Percentiles rank a stretch among this genome's conserved stretches.
Evolutionary conservation across 2,329 filamentous ascomycete species (phyloP).

Genomic region (Cladophialophora carrionii): DNA sequence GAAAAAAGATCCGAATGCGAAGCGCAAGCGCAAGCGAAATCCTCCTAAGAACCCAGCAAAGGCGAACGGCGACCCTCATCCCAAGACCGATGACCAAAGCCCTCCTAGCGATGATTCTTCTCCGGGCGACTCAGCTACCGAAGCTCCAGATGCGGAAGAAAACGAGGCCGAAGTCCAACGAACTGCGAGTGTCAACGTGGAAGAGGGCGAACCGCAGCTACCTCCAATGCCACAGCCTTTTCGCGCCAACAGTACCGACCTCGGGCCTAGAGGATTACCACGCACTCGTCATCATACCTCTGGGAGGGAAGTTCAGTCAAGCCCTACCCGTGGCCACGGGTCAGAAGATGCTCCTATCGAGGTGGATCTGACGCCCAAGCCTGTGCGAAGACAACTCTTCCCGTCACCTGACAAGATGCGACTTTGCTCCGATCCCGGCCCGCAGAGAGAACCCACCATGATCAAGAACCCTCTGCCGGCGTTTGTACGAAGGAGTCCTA

Average conservation of each 20-base stretch:
- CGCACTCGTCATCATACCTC: constrained; percentile 27
- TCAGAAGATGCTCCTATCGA: constrained; percentile 49
- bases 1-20: constrained; percentile 55
- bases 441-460: constrained; percentile 2
- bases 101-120: constrained; percentile 46
- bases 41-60: constrained; percentile 41
- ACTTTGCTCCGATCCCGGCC: constrained; percentile 25
- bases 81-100: constrained; percentile 42
- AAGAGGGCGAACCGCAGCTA: constrained; percentile 44
- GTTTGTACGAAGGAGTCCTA: constrained; percentile 38
- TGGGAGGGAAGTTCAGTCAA: constrained; percentile 64
- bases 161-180: constrained; percentile 37
- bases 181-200: constrained; percentile 42
- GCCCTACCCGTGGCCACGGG: constrained; percentile 57
- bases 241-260: constrained; percentile 55
- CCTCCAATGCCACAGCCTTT: constrained; percentile 47
- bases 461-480: constrained; percentile 27
- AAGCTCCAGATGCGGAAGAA: constrained; percentile 31
- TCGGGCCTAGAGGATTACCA: constrained; percentile 34
- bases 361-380: constrained; percentile 60
- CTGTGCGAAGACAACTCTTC: constrained; percentile 53
- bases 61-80: constrained; percentile 42
- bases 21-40: constrained; percentile 45
- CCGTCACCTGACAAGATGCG: constrained; percentile 41
- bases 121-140: constrained; percentile 37